Base-by-base conservation (phyloP, 2,329 filamentous ascomycete species). In the Aspergillus sp. region DNA sequence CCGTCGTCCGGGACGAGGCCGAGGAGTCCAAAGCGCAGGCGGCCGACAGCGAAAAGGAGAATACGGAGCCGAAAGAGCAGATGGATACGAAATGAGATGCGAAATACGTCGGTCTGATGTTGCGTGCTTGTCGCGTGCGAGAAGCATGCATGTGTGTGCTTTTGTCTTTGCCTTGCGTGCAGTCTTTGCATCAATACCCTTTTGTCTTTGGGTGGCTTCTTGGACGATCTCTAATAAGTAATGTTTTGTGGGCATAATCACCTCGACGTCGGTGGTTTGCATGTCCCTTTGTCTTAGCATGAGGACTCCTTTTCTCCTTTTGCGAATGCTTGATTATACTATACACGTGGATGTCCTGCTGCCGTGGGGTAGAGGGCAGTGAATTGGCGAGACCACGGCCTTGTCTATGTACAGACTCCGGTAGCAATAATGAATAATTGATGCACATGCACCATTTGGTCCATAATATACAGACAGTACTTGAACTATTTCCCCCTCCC, bases 31-130 rank as follows among this genome's bases (percentile, higher is more conserved):
- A 45, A n/a, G n/a, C n/a, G n/a, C n/a, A n/a, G n/a, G 48, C 52
- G 1, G 50, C 52, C n/a, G 47, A 57, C 10, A 31, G 54, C 6
- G 62, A 67, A 44, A 64, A 61, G 40, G 65, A 67, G 45, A 61
- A 62, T 6, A 56, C 56, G 11, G 61, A 66, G 52, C 55, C 64
- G 14, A 64, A 65, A 34, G 55, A 63, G 56, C 55, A 16, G 47
- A 47, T 16, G 57, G 61, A 44, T 67, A 58, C 60, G 54, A 38
- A 46, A 32, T 32, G 6, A 31, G 16, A 2, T 11, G n/a, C n/a
- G 16, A 17, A 14, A 45, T 5, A 19, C 6, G 14, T 5, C 25
- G 7, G 32, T 31, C n/a, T 13, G 32, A 45, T 19, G 3, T 23
- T 19, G 50, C 43, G 34, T 49, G 36, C 21, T 4, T 19, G 11